Evolutionary conservation across 139 green algal genomes (phyloP), one percentile per base, ranked within the genome.

Genomic region (Chlorella vulgaris): DNA sequence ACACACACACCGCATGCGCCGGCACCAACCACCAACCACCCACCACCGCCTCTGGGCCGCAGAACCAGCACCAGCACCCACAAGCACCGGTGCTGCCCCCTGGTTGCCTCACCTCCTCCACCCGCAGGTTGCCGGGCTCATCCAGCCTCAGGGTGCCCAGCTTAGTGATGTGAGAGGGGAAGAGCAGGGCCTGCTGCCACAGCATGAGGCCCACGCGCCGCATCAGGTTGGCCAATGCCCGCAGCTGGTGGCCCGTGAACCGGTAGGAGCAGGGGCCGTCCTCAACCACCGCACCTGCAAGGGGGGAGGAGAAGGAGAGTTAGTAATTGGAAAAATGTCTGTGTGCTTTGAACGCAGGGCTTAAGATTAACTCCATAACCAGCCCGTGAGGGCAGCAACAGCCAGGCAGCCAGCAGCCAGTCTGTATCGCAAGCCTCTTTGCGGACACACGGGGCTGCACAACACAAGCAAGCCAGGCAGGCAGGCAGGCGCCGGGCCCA

Each of bases 171-270:
- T 83, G 71, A 33, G 50, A 19, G 7, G 71, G 71, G 71, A 78
- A 78, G 7, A 78, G 51, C 19, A 78, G 29, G 26, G 71, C 71
- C 67, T 83, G 74, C 67, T 83, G 78, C 78, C 78, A 83, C 63
- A 69, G 51, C 78, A 83, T 58, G 1, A 75, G 47, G 51, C 78
- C 78, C 78, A 70, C n/a, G 39, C 78, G 78, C n/a, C 67, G 67
- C 66, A 83, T 74, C 8, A 78, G 53, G 55, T 63, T 33, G 29
- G 67, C 78, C 50, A 61, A 29, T 28, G 24, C 21, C 21, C 67
- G 78, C 67, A 78, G 67, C 67, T 70, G 67, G 67, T 75, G 60
- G 36, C 78, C 67, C 1, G 38, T 78, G 38, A 83, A 83, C 35
- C 51, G 69, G 78, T 83, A 83, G 28, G 61, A 18, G 15, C 61